Evolutionary conservation across 768 basidiomycete genomes (phyloP), one percentile per base, ranked within the genome.

Genomic region (Psilocybe cubensis): DNA sequence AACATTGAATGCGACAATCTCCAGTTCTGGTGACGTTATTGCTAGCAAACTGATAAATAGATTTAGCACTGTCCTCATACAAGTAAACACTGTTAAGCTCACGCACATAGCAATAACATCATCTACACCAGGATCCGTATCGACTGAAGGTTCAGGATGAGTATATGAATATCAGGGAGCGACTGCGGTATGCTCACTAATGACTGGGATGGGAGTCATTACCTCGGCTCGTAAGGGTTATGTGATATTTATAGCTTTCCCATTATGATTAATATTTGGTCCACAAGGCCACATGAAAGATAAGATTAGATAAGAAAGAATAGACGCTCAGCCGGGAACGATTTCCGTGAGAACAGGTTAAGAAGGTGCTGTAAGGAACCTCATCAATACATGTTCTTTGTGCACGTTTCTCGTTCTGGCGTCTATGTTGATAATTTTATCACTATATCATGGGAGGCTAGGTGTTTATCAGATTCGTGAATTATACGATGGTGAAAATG

Each of bases 111-210:
- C 92, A 50, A 93, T 63, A 23, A 80, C 76, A 69, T 95, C 93
- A 66, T 95, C 93, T 3, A 93, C 87, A 29, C 93, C 93, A 6
- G 92, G 91, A 67, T 95, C 92, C 24, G 91, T 91, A 63, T 93
- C 92, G 65, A 92, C 90, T 92, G 64, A 33, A 29, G 40, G 52
- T n/a, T n/a, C 24, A 29, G 7, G 35, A 31, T 55, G 14, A 47
- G 12, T 11, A 27, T 20, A 7, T 25, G 18, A 11, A 20, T 21
- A n/a, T 48, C 21, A 24, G 43, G 48, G 18, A 35, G 29, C 20
- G 8, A 40, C 23, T 45, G 20, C 18, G 14, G 41, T 44, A 18
- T 3, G 27, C 85, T 73, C 63, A 90, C 89, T 91, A 62, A 92
- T 90, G 42, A 89, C 85, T 8, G 86, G 85, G 3, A 76, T 83